Percentiles rank a stretch among this genome's conserved stretches.
Evolutionary conservation across 1,284 basidiomycete genomes (phyloP).

Genomic region (Heterobasidion irregulare): DNA sequence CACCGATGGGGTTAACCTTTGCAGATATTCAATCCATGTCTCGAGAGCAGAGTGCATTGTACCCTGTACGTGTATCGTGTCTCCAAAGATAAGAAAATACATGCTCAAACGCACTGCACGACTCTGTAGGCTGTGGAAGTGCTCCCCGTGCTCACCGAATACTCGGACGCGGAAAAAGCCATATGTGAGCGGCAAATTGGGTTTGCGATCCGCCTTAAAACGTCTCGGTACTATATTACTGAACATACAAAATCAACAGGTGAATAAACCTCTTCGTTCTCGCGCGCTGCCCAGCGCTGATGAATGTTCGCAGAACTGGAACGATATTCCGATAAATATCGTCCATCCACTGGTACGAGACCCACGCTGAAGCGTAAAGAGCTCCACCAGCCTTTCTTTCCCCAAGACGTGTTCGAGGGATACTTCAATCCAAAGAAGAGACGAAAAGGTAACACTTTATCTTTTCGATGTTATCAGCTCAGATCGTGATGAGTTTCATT

Average conservation of each 20-base stretch:
- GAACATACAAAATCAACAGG: constrained; percentile 62
- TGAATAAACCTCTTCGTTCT: constrained; percentile 14
- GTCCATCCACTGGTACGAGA: constrained; percentile 46
- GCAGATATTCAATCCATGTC: constrained; percentile 70
- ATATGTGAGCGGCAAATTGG: constrained; percentile 59
- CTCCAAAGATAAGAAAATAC: constrained; percentile 17
- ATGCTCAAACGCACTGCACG: constrained; percentile 8
- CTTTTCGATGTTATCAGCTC: neutral
- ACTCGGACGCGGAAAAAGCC: constrained; percentile 52
- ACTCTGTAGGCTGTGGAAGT: constrained; percentile 42
- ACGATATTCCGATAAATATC: constrained; percentile 75
- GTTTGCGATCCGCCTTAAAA: constrained; percentile 53
- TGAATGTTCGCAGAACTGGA: constrained; percentile 31
- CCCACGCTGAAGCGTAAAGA: constrained; percentile 62
- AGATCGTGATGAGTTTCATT: neutral
- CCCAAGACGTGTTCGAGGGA: constrained; percentile 62
- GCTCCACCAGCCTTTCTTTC: constrained; percentile 69
- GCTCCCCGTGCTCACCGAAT: constrained; percentile 55
- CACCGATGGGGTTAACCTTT: constrained; percentile 73
- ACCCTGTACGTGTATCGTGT: constrained; percentile 50
- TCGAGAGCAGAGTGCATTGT: constrained; percentile 64
- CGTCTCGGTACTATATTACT: constrained; percentile 66
- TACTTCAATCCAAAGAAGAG: constrained; percentile 71
- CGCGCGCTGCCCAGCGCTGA: neutral
- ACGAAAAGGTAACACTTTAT: constrained; percentile 36